Percentiles rank a stretch among this genome's conserved stretches.
Evolutionary conservation across 2,329 filamentous ascomycete genomes (phyloP).

Genomic region (Fusarium lateritium): DNA sequence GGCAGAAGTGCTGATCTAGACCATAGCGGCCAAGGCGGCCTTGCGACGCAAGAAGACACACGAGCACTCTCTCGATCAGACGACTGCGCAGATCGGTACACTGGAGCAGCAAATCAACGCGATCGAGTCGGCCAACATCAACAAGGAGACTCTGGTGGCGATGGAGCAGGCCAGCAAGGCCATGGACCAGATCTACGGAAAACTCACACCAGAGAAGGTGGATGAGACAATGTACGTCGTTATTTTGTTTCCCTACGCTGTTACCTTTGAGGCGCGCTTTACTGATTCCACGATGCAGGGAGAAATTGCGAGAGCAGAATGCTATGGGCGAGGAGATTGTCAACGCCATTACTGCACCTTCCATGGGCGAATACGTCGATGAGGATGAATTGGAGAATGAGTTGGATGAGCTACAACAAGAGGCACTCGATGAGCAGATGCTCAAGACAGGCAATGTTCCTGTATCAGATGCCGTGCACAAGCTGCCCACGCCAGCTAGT

Average conservation of each 20-base stretch:
- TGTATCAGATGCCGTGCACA: conserved; percentile 81
- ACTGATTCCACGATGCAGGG: conserved; percentile 71
- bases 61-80: conserved; percentile 93
- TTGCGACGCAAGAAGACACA: conserved; percentile 95
- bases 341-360: conserved; percentile 82
- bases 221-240: conserved; percentile 89
- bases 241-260: background rate
- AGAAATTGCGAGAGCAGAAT: conserved; percentile 91
- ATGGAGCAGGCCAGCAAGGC: conserved; percentile 93
- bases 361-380: conserved; percentile 79
- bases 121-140: conserved; percentile 99
- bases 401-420: conserved; percentile 89
- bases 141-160: conserved; percentile 92
- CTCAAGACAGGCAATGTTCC: conserved; percentile 89
- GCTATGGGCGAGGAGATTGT: conserved; percentile 94
- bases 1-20: conserved; percentile 44
- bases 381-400: conserved; percentile 90
- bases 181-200: conserved; percentile 94
- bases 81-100: conserved; percentile 88
- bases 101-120: conserved; percentile 96
- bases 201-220: conserved; percentile 93
- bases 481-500: conserved; percentile 81
- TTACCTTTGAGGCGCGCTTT: conserved; percentile 9
- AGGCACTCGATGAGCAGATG: conserved; percentile 94
- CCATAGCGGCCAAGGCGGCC: conserved; percentile 86